phyloP scores from a whole-genome alignment of 306 rosid genomes.

The Lathyrus aphaca region DNA sequence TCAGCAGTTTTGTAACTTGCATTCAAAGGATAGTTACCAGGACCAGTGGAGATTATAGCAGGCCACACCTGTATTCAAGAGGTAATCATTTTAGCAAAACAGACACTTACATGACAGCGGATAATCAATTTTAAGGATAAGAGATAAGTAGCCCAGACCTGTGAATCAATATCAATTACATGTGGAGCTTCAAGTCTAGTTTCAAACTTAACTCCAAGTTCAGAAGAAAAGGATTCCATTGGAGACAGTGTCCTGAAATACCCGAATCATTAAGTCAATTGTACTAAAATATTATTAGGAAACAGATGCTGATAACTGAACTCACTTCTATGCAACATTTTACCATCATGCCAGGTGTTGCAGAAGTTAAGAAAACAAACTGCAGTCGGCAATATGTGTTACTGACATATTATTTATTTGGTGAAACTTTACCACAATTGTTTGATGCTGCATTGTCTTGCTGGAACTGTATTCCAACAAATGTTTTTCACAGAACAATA shows the following conservation, averaged over 20 bases:
- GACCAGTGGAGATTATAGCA: slow-evolving; percentile 78
- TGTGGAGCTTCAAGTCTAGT: slow-evolving; percentile 94
- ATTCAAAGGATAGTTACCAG: slow-evolving; percentile 80
- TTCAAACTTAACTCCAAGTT: slow-evolving; percentile 90
- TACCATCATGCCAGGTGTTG: slow-evolving; percentile 26
- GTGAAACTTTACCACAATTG: slow-evolving; percentile 30
- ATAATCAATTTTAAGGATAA: slow-evolving; percentile 32
- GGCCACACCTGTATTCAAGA: slow-evolving; percentile 79
- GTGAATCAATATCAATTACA: slow-evolving; percentile 82
- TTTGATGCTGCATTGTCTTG: slow-evolving; percentile 13
- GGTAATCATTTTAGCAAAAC: slow-evolving; percentile 40
- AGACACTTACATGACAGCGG: slow-evolving; percentile 37
- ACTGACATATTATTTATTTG: slow-evolving; percentile 17
- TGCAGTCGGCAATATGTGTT: background rate
- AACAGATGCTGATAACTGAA: slow-evolving; percentile 28
- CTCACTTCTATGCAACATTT: slow-evolving; percentile 14
- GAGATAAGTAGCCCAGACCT: slow-evolving; percentile 50
- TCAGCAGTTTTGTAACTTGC: slow-evolving; percentile 96
- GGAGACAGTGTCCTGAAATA: slow-evolving; percentile 87
- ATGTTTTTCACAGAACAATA: slow-evolving; percentile 26
- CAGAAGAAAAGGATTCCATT: slow-evolving; percentile 86
- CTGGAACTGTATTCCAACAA: slow-evolving; percentile 31
- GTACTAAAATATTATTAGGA: slow-evolving; percentile 25
- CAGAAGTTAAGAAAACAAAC: slow-evolving; percentile 23
- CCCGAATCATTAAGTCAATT: slow-evolving; percentile 32